Evolutionary conservation across 2,329 filamentous ascomycete genomes (phyloP), one percentile per base, ranked within the genome.

Genomic region (Trichocomaceae sp.): DNA sequence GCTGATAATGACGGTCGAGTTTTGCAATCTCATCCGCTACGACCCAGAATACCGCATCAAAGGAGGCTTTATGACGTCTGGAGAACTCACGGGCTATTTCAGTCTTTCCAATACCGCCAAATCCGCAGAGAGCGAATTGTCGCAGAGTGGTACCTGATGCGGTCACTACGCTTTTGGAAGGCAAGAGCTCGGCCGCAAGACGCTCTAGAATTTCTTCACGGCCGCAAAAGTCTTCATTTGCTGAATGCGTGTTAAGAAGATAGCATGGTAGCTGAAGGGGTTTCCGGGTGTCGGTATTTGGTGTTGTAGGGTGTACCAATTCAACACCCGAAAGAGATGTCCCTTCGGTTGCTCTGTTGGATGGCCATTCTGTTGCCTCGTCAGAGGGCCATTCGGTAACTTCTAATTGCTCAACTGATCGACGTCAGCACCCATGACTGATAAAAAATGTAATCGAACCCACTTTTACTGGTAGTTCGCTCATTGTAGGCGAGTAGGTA

Each of bases 41-140:
- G 5, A 70, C 59, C 66, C 67, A 70, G 53, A 69, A 63, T 29
- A 69, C 59, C 8, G 63, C 65, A 54, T 69, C 67, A 56, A 65
- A 69, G 17, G 52, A 50, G 2, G 37, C 26, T 53, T 62, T 60
- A 41, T 63, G 57, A 26, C 56, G 49, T 39, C 55, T 41, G 19
- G 57, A 58, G 57, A 64, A 69, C 50, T 66, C 59, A 42, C 53
- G 58, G 12, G 67, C 65, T 44, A 67, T 61, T 61, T 71, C 64
- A 54, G 61, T 61, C 49, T 65, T 67, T 23, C 60, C 62, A 29
- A 62, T 60, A 1, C 63, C 62, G 1, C 60, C 61, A 26, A 60
- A 45, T 12, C 63, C 59, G 35, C 61, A 65, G 20, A 66, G 58
- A 35, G 63, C 61, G 54, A 65, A 64, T 35, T 47, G 44, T 47